Conservation (phyloP, 2,329 filamentous ascomycete genomes). For the Bipolaris oryzae region DNA sequence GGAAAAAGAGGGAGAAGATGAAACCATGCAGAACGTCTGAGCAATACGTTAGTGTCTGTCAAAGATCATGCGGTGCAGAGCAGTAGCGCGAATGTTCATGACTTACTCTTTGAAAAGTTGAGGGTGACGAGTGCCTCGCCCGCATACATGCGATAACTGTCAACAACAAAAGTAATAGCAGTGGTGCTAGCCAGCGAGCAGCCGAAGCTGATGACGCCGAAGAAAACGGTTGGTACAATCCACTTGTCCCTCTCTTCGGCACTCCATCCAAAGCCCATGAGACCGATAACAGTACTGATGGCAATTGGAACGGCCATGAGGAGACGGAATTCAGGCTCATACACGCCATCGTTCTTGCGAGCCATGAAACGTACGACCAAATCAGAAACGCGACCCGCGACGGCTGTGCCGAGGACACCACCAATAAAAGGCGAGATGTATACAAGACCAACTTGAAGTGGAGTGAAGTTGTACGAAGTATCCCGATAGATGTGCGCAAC, state of each 20-base stretch:
- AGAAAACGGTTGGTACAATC: constrained; percentile 94
- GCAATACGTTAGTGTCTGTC: background rate
- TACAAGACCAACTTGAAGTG: constrained; percentile 80
- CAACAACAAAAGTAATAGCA: constrained; percentile 90
- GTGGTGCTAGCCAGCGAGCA: constrained; percentile 90
- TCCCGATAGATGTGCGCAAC: constrained; percentile 80
- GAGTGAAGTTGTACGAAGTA: constrained; percentile 76
- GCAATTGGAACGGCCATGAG: constrained; percentile 76
- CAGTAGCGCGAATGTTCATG: constrained; percentile 13
- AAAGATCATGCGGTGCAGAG: background rate
- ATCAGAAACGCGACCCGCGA: constrained; percentile 88
- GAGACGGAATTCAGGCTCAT: constrained; percentile 81
- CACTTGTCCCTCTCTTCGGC: constrained; percentile 74
- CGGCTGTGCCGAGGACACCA: constrained; percentile 80
- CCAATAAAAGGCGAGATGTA: constrained; percentile 86
- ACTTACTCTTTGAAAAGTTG: constrained; percentile 85
- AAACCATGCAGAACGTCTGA: constrained; percentile 83
- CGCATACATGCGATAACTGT: constrained; percentile 91
- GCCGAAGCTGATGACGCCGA: constrained; percentile 89
- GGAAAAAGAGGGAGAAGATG: constrained; percentile 78
- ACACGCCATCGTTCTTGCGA: constrained; percentile 85
- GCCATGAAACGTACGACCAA: constrained; percentile 82
- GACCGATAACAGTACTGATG: constrained; percentile 77
- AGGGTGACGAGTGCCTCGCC: constrained; percentile 92
- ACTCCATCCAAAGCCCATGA: constrained; percentile 98